A percentile compares a stretch with the other conserved stretches of the same genome.
phyloP scores from a whole-genome alignment of 1,139 yeast genomes.

The Debaryomyces coudertii region DNA sequence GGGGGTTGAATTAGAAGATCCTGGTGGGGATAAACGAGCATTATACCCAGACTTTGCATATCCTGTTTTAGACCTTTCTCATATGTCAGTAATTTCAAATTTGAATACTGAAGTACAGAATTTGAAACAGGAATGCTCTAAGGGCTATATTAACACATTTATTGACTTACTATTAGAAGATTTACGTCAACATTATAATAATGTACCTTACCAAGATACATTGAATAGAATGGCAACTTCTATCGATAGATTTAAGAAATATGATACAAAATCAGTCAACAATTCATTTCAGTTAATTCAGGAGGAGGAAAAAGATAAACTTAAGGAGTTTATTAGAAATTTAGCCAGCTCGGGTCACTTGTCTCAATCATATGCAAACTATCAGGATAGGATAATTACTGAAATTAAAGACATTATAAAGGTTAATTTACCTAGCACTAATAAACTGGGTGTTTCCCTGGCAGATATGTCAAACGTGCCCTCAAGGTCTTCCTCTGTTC shows the following conservation, averaged over 20 bases:
- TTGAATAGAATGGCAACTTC: constrained; percentile 50
- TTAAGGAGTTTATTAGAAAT: constrained; percentile 54
- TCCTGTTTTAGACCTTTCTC: constrained; percentile 53
- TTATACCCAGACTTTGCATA: constrained; percentile 51
- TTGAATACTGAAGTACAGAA: constrained; percentile 55
- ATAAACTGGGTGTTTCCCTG: constrained; percentile 16
- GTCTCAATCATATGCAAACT: constrained; percentile 62
- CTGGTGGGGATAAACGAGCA: constrained; percentile 25
- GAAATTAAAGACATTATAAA: constrained; percentile 79
- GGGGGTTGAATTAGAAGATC: constrained; percentile 45
- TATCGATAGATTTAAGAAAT: constrained; percentile 27
- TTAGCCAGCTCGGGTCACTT: constrained; percentile 67
- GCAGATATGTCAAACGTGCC: constrained; percentile 27
- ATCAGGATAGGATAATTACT: constrained; percentile 66
- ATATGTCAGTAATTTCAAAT: constrained; percentile 60
- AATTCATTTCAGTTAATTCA: constrained; percentile 38
- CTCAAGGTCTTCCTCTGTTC: constrained; percentile 36
- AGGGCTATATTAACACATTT: constrained; percentile 62
- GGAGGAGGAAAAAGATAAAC: constrained; percentile 37
- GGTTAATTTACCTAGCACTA: constrained; percentile 54
- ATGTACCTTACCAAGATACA: constrained; percentile 52
- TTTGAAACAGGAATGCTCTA: constrained; percentile 64
- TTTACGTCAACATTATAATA: constrained; percentile 57
- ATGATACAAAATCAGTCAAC: constrained; percentile 22
- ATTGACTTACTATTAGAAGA: constrained; percentile 60